Evolutionary conservation across 495 filamentous ascomycete genomes (phyloP).

Genomic region (Neurospora sp.): DNA sequence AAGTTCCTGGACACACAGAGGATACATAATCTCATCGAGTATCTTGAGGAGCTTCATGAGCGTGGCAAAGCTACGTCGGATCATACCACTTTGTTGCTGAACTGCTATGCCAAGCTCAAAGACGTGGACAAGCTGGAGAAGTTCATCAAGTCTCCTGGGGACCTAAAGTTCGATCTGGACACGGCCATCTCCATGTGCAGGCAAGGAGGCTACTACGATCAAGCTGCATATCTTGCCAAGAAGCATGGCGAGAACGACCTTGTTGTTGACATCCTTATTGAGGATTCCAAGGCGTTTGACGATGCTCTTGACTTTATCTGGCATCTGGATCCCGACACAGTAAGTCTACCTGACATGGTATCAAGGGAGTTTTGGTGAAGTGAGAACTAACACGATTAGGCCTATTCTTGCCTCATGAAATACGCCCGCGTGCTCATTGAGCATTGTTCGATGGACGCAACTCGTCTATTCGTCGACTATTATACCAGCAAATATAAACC

Average conservation of each 20-base stretch:
- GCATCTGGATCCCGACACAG: conserved; percentile 71
- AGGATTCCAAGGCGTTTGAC: conserved; percentile 80
- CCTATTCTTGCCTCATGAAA: conserved; percentile 86
- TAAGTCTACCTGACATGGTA: conserved; percentile 29
- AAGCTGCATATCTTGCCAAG: conserved; percentile 89
- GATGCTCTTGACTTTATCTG: conserved; percentile 89
- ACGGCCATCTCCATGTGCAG: conserved; percentile 97
- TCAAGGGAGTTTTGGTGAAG: not conserved
- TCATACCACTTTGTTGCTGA: conserved; percentile 87
- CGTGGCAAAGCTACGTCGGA: conserved; percentile 91
- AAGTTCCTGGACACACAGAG: conserved; percentile 95
- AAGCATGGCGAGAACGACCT: conserved; percentile 91
- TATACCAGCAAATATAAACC: conserved; percentile 79
- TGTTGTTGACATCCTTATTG: conserved; percentile 89
- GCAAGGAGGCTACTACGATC: conserved; percentile 94
- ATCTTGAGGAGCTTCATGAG: conserved; percentile 92
- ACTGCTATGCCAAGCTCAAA: conserved; percentile 96
- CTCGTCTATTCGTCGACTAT: conserved; percentile 82
- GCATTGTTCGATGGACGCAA: conserved; percentile 69
- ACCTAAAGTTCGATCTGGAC: conserved; percentile 92
- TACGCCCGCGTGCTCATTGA: conserved; percentile 84
- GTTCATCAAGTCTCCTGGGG: conserved; percentile 91
- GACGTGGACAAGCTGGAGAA: conserved; percentile 90
- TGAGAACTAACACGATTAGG: conserved; percentile 38
- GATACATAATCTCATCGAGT: conserved; percentile 96